phyloP scores from a whole-genome alignment of 495 filamentous ascomycete genomes.

The Penicillium flavigenum region DNA sequence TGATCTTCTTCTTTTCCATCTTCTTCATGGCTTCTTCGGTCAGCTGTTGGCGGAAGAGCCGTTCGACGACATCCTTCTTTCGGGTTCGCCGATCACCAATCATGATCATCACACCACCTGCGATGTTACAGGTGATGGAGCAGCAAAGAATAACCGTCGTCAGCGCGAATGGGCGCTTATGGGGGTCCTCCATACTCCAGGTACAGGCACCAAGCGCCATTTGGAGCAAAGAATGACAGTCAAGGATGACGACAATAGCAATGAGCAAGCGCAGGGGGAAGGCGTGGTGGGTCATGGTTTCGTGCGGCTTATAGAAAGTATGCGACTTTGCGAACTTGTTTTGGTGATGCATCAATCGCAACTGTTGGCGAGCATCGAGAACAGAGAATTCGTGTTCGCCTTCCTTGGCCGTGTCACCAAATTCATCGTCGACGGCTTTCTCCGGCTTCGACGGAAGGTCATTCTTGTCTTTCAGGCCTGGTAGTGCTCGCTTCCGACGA shows the following conservation, averaged over 20 bases:
- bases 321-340: slow-evolving; percentile 72
- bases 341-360: slow-evolving; percentile 66
- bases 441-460: slow-evolving; percentile 59
- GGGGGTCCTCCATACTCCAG: slow-evolving; percentile 65
- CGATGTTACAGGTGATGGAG: slow-evolving; percentile 70
- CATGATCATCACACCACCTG: slow-evolving; percentile 67
- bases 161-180: slow-evolving; percentile 59
- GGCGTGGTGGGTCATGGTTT: slow-evolving; percentile 74
- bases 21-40: slow-evolving; percentile 71
- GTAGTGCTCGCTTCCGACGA: slow-evolving; percentile 60
- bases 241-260: slow-evolving; percentile 69
- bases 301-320: slow-evolving; percentile 83
- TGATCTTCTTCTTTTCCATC: slow-evolving; percentile 61
- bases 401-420: slow-evolving; percentile 37
- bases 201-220: slow-evolving; percentile 73
- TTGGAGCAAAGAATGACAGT: slow-evolving; percentile 71
- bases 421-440: slow-evolving; percentile 47
- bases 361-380: slow-evolving; percentile 60
- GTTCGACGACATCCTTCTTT: slow-evolving; percentile 80
- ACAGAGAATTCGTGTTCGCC: slow-evolving; percentile 57
- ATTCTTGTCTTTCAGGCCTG: slow-evolving; percentile 66
- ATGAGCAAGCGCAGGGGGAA: slow-evolving; percentile 71
- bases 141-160: slow-evolving; percentile 78
- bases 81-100: slow-evolving; percentile 69
- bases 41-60: slow-evolving; percentile 68